Base-by-base conservation (phyloP, 345 rosid species). In the Salix purpurea region DNA sequence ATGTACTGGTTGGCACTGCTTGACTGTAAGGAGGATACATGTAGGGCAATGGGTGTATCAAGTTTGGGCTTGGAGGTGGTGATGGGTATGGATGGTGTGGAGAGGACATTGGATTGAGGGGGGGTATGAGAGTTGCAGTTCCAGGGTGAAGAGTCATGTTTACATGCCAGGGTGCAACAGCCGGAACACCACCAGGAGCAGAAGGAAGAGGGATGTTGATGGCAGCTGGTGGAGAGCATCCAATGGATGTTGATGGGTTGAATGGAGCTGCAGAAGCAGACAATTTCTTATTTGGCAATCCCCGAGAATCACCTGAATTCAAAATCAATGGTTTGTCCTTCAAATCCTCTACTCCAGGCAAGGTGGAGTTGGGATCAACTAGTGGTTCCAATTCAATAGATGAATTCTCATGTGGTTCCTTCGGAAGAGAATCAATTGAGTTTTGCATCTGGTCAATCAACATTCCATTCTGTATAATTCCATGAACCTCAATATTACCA, bases 181-280 rank as follows among this genome's bases (percentile, higher is more conserved):
- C 75, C 34, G 92, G 90, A 73, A 89, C 86, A 71, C 90, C 78
- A 79, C 87, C 85, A 74, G 89, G 87, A 65, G 87, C 80, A 77
- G 88, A 74, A 78, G 89, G 89, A 69, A 84, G 84, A 44, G 90
- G 72, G 69, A 93, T 87, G 76, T 82, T 96, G 87, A 93, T 82
- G 77, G 89, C 73, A 67, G 82, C 80, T 12, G 92, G 90, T 28
- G 90, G 71, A 86, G 89, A 82, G 70, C 93, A 96, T 74, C 90
- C 75, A 78, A 89, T 76, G 28, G 87, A 80, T 75, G 89, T 82
- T 54, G 94, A 86, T 54, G 99, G 99, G 81, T 89, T 93, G 76
- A 93, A 93, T 66, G 99, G 99, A 75, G 91, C 93, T 70, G 99
- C 99, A 40, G 98, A 96, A 66, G 99, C 99, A 64, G 99, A 96